Percentiles rank a stretch among this genome's conserved stretches.
phyloP scores from a whole-genome alignment of 1,139 yeast genomes.

The Debaryomycetaceae sp. region DNA sequence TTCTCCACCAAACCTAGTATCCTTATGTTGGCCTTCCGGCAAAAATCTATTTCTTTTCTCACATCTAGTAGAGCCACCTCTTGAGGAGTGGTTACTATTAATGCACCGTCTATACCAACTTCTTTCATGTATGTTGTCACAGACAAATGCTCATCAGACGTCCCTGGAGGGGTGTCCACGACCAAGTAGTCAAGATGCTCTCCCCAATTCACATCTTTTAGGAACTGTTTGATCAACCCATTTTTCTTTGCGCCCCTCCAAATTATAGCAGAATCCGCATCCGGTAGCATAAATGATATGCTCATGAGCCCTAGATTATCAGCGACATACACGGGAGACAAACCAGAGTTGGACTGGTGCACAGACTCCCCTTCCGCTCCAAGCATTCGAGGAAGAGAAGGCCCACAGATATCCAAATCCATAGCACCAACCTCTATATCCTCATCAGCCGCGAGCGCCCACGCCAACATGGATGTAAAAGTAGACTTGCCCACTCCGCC shows the following conservation, averaged over 20 bases:
- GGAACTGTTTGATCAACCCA: slow-evolving; percentile 86
- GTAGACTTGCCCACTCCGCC: slow-evolving; percentile 99
- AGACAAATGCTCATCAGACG: slow-evolving; percentile 93
- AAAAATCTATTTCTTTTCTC: slow-evolving; percentile 91
- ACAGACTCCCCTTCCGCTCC: slow-evolving; percentile 87
- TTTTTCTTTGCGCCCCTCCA: slow-evolving; percentile 98
- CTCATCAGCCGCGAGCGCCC: slow-evolving; percentile 93
- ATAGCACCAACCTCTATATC: slow-evolving; percentile 88
- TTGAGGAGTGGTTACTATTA: slow-evolving; percentile 95
- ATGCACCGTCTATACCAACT: slow-evolving; percentile 92
- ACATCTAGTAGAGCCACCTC: slow-evolving; percentile 95
- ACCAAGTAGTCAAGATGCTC: slow-evolving; percentile 76
- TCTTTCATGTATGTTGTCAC: slow-evolving; percentile 86
- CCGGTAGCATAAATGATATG: slow-evolving; percentile 92
- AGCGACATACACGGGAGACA: slow-evolving; percentile 95
- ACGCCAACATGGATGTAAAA: slow-evolving; percentile 87
- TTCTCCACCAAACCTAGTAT: slow-evolving; percentile 91
- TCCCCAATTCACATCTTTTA: slow-evolving; percentile 97
- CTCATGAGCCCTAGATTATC: slow-evolving; percentile 96
- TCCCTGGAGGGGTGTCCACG: slow-evolving; percentile 98
- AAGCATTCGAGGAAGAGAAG: slow-evolving; percentile 90
- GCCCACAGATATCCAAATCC: slow-evolving; percentile 98
- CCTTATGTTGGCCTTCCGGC: slow-evolving; percentile 82
- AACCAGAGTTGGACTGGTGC: slow-evolving; percentile 87
- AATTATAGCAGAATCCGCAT: slow-evolving; percentile 87